Evolutionary conservation across 2,329 filamentous ascomycete genomes (phyloP).

Genomic region (Sodiomyces alkalinus): DNA sequence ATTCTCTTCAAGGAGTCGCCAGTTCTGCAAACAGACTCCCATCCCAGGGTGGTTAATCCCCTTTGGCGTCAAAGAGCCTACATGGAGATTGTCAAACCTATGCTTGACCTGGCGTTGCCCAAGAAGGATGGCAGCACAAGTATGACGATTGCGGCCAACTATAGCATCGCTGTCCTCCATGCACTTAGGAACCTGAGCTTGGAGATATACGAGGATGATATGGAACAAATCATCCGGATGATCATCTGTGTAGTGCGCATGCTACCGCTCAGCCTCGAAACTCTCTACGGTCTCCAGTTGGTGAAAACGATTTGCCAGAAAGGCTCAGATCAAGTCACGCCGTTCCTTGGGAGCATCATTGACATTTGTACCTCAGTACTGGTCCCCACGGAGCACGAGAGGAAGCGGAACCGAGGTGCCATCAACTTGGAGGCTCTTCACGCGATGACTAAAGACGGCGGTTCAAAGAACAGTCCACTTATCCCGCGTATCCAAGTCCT

Average conservation of each 20-base stretch:
- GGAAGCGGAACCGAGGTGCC: too few species aligned
- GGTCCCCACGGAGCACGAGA: too few species aligned
- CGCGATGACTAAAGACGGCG: too few species aligned
- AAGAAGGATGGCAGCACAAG: conserved; percentile 10
- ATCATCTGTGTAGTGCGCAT: conserved; percentile 31
- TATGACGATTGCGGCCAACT: conserved; percentile 19
- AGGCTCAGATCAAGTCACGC: conserved; percentile 27
- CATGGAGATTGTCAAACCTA: conserved; percentile 25
- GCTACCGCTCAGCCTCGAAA: too few species aligned
- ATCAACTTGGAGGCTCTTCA: too few species aligned
- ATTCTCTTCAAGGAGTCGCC: conserved; percentile 24
- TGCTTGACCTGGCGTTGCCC: conserved; percentile 27
- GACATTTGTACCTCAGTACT: too few species aligned
- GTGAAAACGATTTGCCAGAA: conserved; percentile 31
- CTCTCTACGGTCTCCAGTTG: too few species aligned
- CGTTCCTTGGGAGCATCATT: conserved; percentile 33
- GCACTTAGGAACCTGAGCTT: conserved; percentile 34
- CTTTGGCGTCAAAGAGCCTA: conserved; percentile 35
- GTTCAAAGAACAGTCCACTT: too few species aligned
- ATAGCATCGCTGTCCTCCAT: conserved; percentile 30
- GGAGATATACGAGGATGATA: conserved; percentile 35
- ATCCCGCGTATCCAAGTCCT: too few species aligned
- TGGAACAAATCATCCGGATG: conserved; percentile 29
- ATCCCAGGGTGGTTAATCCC: conserved; percentile 24
- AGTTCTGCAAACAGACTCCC: conserved; percentile 23